Percentiles rank a stretch among this genome's conserved stretches.
Conservation (phyloP, 495 filamentous ascomycete species). For the Talaromyces nanjingensis region DNA sequence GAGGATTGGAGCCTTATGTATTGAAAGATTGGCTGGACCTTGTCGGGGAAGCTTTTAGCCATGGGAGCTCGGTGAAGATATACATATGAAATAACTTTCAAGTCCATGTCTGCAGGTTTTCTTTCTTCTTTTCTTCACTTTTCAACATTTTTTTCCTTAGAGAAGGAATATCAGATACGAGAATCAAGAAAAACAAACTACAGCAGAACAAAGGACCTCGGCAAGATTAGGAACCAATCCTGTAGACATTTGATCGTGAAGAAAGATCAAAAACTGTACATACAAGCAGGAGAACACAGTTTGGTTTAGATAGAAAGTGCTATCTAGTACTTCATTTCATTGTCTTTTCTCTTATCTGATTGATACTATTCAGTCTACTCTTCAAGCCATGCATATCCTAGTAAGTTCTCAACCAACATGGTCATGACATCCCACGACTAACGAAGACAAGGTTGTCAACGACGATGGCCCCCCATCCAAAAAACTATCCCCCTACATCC, state of each 20-base stretch:
- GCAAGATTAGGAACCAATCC: background rate
- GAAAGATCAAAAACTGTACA: slow-evolving; percentile 2
- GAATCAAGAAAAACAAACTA: background rate
- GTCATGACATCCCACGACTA: slow-evolving; percentile 3
- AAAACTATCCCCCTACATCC: slow-evolving; percentile 84
- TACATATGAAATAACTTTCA: background rate
- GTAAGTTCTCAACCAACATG: slow-evolving; percentile 23
- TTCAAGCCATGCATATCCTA: slow-evolving; percentile 36
- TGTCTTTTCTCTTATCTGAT: background rate
- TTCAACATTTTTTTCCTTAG: background rate
- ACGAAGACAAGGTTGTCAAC: slow-evolving; percentile 56
- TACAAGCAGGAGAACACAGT: background rate
- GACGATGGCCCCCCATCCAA: slow-evolving; percentile 91
- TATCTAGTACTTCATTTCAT: background rate
- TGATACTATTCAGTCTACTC: background rate
- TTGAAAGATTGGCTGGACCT: background rate
- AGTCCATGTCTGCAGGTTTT: background rate
- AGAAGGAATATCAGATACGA: background rate
- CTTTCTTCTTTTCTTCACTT: background rate
- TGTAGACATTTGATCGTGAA: slow-evolving; percentile 2
- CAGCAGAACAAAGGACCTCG: background rate
- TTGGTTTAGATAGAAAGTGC: background rate
- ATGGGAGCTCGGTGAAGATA: slow-evolving; percentile 2
- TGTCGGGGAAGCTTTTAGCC: background rate
- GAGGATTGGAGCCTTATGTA: background rate